phyloP scores from a whole-genome alignment of 177 flowering plant species.

The Vitis hybrid region DNA sequence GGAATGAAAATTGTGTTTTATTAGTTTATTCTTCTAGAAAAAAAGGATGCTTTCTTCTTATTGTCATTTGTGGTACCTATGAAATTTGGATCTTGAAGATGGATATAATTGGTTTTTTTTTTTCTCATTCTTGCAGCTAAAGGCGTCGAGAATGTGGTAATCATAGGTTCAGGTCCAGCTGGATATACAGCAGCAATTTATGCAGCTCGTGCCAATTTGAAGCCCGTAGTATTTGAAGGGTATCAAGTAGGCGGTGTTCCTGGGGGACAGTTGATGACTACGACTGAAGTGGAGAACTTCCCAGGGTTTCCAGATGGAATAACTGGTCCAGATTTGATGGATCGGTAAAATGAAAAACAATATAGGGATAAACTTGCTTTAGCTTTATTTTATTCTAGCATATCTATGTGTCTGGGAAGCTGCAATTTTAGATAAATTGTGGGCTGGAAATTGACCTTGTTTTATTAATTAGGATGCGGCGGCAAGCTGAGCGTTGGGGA shows the following conservation, averaged over 20 bases:
- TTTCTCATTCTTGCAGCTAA: constrained; percentile 31
- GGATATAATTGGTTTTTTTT: not conserved
- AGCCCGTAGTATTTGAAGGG: constrained; percentile 95
- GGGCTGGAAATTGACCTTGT: not conserved
- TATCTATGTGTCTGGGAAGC: not conserved
- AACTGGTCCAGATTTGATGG: constrained; percentile 98
- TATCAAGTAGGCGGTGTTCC: constrained; percentile 94
- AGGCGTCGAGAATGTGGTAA: constrained; percentile 83
- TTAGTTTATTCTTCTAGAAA: not conserved
- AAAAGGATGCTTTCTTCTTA: not conserved
- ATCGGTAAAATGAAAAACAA: constrained; percentile 45
- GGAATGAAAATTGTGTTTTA: not conserved
- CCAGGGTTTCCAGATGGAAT: constrained; percentile 99
- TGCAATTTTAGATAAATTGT: not conserved
- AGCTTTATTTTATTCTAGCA: not conserved
- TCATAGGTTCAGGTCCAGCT: constrained; percentile 97
- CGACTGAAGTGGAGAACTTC: constrained; percentile 98
- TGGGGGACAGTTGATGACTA: constrained; percentile 98
- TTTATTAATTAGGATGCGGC: constrained; percentile 61
- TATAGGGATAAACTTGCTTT: no score
- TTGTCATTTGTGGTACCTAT: not conserved
- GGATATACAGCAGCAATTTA: constrained; percentile 97
- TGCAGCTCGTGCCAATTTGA: constrained; percentile 97
- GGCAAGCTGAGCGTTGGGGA: constrained; percentile 98
- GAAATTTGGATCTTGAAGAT: not conserved